Evolutionary conservation across 768 basidiomycete genomes (phyloP).

Genomic region (Mrakia blollopis): DNA sequence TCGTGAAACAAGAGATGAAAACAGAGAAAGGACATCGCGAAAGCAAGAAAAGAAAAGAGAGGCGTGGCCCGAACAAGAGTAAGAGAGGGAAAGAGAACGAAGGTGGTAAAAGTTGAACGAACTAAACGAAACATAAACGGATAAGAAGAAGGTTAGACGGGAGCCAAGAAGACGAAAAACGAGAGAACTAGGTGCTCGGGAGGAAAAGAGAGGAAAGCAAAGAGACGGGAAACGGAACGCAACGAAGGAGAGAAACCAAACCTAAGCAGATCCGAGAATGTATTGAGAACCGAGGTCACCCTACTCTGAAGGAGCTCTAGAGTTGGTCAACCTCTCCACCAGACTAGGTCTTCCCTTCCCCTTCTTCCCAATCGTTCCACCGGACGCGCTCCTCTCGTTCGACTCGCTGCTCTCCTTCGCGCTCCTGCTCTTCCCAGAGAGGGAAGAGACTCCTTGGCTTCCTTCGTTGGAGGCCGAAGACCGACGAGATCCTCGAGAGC

Average conservation of each 20-base stretch:
- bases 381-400: not conserved
- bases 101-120: not conserved
- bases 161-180: not conserved
- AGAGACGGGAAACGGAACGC: not conserved
- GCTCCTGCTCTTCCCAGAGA: not conserved
- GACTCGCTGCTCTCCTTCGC: not conserved
- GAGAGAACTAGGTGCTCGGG: too few species aligned
- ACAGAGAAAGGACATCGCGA: not conserved
- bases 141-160: not conserved
- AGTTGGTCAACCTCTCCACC: not conserved
- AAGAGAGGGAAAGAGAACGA: not conserved
- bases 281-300: not conserved
- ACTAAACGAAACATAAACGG: not conserved
- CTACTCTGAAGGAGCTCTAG: not conserved
- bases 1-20: not conserved
- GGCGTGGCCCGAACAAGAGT: not conserved
- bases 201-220: not conserved
- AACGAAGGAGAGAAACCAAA: too few species aligned
- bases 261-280: not conserved
- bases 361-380: not conserved
- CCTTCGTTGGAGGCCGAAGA: not conserved
- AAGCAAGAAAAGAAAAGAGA: not conserved
- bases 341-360: not conserved
- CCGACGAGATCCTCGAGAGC: slow-evolving; percentile 11
- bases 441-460: not conserved